These are phyloP conservation scores for Diaporthe nobilis DNA, from an alignment of 2,329 filamentous ascomycete genomes.

Conservation along the genomic window DNA sequence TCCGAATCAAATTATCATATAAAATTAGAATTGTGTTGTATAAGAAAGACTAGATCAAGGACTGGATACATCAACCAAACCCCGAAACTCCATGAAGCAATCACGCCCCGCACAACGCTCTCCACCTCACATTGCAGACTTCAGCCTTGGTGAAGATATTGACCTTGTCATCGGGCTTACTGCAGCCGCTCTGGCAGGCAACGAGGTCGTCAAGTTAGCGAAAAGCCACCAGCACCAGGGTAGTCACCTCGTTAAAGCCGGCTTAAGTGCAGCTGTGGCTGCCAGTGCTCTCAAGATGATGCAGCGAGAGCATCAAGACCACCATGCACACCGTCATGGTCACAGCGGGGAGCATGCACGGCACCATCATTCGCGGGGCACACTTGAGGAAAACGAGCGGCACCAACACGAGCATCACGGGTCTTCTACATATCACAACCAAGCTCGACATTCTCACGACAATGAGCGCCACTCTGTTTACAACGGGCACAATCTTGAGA, in stretches of 20 bases:
- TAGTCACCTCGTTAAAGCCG: constrained; percentile 44
- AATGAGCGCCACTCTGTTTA: not conserved
- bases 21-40: no score
- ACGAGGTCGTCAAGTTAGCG: constrained; percentile 42
- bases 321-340: not conserved
- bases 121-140: not conserved
- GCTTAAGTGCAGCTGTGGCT: constrained; percentile 42
- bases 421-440: not conserved
- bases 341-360: not conserved
- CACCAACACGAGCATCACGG: not conserved
- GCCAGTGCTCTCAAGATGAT: constrained; percentile 44
- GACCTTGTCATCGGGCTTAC: constrained; percentile 45
- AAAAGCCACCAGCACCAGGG: constrained; percentile 41
- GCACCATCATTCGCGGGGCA: not conserved
- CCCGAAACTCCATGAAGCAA: not conserved
- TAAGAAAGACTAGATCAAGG: not conserved
- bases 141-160: constrained; percentile 44
- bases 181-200: constrained; percentile 43
- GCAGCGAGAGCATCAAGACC: constrained; percentile 41
- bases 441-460: no score
- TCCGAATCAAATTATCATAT: not conserved
- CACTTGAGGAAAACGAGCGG: not conserved
- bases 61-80: not conserved
- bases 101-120: not conserved
- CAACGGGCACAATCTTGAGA: not conserved